A percentile compares a stretch with the other conserved stretches of the same genome.
phyloP scores from a whole-genome alignment of 257 asterid genomes.

The Lavandula angustifolia region DNA sequence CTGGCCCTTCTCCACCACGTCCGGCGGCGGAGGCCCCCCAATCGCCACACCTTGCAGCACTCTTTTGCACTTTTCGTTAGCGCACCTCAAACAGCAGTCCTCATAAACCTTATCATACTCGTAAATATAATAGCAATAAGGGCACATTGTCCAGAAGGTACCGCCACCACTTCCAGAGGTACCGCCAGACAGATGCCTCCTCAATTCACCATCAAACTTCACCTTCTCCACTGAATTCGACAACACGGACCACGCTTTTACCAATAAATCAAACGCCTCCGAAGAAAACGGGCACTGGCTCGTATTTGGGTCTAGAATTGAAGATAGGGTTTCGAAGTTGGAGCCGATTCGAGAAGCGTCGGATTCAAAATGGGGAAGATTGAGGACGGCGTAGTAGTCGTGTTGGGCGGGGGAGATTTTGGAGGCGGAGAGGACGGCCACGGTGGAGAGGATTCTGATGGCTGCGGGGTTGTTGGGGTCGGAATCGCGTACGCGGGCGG shows the following conservation, averaged over 20 bases:
- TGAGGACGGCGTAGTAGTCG: slow-evolving; percentile 49
- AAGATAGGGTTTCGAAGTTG: slow-evolving; percentile 30
- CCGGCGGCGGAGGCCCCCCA: slow-evolving; percentile 46
- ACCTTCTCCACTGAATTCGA: slow-evolving; percentile 43
- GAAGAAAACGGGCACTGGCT: slow-evolving; percentile 43
- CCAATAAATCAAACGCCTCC: slow-evolving; percentile 45
- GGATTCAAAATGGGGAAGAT: slow-evolving; percentile 48
- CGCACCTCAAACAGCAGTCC: slow-evolving; percentile 56
- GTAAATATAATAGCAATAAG: slow-evolving; percentile 56
- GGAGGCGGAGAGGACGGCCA: slow-evolving; percentile 44
- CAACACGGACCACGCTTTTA: slow-evolving; percentile 49
- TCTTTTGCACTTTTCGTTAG: slow-evolving; percentile 48
- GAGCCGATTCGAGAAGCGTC: slow-evolving; percentile 34
- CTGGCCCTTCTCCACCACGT: slow-evolving; percentile 50
- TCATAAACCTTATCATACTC: slow-evolving; percentile 46
- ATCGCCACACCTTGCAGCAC: slow-evolving; percentile 50
- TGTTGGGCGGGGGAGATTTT: slow-evolving; percentile 30
- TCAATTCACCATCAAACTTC: slow-evolving; percentile 40
- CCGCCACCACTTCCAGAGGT: slow-evolving; percentile 19
- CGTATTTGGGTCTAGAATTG: slow-evolving; percentile 43
- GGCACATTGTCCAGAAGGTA: slow-evolving; percentile 73
- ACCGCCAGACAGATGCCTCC: slow-evolving; percentile 17
- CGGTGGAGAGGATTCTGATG: slow-evolving; percentile 44
- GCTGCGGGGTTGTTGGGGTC: slow-evolving; percentile 43
- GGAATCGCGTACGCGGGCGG: slow-evolving; percentile 42